These are phyloP conservation scores for Dryas alaskensis DNA, from an alignment of 306 rosid genomes.

Conservation along the genomic window DNA sequence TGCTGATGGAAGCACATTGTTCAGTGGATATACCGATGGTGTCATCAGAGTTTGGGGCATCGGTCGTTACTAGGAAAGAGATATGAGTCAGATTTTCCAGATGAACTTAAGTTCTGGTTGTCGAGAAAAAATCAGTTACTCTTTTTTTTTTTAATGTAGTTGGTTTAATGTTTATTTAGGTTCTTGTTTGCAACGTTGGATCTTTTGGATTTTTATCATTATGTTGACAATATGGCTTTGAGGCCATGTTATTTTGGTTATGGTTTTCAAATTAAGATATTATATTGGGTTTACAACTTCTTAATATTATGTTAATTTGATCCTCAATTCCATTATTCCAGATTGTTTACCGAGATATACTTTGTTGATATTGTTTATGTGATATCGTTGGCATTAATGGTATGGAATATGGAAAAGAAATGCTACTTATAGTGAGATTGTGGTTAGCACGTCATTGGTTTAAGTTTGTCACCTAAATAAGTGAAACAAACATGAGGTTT, in stretches of 20 bases:
- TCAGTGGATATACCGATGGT: slow-evolving; percentile 94
- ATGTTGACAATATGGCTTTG: slow-evolving; percentile 45
- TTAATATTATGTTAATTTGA: neutral
- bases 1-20: slow-evolving; percentile 93
- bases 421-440: no score
- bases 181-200: slow-evolving; percentile 36
- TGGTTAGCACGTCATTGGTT: no score
- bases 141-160: slow-evolving; percentile 28
- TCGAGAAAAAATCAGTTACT: slow-evolving; percentile 41
- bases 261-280: slow-evolving; percentile 24
- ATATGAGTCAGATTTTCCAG: slow-evolving; percentile 7
- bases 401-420: no score
- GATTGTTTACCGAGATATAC: neutral
- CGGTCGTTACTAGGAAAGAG: slow-evolving; percentile 55
- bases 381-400: neutral
- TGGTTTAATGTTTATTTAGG: slow-evolving; percentile 28
- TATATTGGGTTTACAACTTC: slow-evolving; percentile 5
- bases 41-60: slow-evolving; percentile 93
- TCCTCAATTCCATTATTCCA: neutral
- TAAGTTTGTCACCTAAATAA: no score
- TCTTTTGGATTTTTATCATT: slow-evolving; percentile 29
- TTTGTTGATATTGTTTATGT: neutral
- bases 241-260: slow-evolving; percentile 41
- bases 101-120: slow-evolving; percentile 27
- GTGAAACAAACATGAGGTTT: no score